These are phyloP conservation scores for Heteromeles arbutifolia DNA, from an alignment of 306 rosid genomes.

Conservation along the genomic window DNA sequence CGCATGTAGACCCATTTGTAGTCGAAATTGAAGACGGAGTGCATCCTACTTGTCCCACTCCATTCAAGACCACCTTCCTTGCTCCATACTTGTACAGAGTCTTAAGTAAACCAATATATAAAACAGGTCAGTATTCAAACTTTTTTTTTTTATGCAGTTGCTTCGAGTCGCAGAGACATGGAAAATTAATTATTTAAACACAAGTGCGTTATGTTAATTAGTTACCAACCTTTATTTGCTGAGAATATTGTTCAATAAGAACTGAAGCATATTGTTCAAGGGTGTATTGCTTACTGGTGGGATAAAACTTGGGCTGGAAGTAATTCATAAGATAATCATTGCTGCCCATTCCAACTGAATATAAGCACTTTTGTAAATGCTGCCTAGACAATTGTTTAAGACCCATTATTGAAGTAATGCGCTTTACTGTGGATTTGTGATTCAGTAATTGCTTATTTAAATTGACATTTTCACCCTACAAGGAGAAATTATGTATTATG, in stretches of 20 bases:
- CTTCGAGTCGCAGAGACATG: not conserved
- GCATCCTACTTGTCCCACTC: slow-evolving; percentile 47
- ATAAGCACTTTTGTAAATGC: slow-evolving; percentile 45
- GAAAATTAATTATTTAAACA: not conserved
- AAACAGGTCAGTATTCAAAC: not conserved
- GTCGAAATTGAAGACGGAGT: slow-evolving; percentile 25
- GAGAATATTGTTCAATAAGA: slow-evolving; percentile 28
- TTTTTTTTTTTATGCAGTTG: not conserved
- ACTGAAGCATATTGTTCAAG: slow-evolving; percentile 27
- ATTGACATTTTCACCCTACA: slow-evolving; percentile 36
- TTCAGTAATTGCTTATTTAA: slow-evolving; percentile 27
- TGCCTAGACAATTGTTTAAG: not conserved
- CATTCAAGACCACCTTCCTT: slow-evolving; percentile 35
- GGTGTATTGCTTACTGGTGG: slow-evolving; percentile 23
- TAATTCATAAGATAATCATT: slow-evolving; percentile 61
- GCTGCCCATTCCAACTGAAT: slow-evolving; percentile 43
- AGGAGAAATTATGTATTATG: not conserved
- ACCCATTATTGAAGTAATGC: slow-evolving; percentile 15
- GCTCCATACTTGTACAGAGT: slow-evolving; percentile 33
- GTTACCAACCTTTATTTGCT: slow-evolving; percentile 31
- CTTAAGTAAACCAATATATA: slow-evolving; percentile 5
- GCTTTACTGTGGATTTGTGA: slow-evolving; percentile 25
- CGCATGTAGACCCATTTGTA: slow-evolving; percentile 26
- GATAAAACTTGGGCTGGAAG: slow-evolving; percentile 35
- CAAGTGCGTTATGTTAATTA: not conserved